Conservation (phyloP, 225 moss, liverwort and hornwort genomes). For the Pseudoscleropodium purum region DNA sequence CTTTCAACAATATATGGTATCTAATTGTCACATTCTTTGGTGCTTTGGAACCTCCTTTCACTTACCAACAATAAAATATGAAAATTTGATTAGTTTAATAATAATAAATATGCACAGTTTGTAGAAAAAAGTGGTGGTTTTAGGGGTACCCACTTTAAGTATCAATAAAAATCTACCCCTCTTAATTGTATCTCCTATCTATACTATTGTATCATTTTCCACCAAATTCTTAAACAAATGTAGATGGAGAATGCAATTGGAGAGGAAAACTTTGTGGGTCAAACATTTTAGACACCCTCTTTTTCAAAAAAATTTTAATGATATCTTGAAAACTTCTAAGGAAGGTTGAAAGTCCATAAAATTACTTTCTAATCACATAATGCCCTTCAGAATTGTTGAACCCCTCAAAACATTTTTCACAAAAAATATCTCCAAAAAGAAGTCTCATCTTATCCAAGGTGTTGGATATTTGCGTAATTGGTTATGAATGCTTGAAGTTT, state of each 20-base stretch:
- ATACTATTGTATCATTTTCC: neutral
- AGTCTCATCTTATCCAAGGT: neutral
- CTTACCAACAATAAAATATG: neutral
- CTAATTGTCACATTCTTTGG: no score
- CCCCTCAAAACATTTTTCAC: neutral
- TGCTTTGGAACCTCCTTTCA: no score
- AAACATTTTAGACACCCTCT: neutral
- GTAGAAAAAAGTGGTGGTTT: neutral
- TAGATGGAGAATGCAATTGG: neutral
- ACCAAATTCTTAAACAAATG: neutral
- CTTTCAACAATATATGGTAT: neutral
- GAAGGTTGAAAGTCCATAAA: neutral
- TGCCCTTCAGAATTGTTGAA: neutral
- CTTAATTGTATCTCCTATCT: neutral
- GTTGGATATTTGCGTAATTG: neutral
- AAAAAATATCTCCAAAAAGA: neutral
- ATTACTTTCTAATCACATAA: neutral
- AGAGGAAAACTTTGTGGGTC: neutral
- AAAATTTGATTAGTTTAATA: neutral
- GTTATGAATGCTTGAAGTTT: neutral
- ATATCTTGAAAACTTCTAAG: neutral
- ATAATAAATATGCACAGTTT: no score
- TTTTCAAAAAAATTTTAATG: neutral
- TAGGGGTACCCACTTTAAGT: rapidly evolving
- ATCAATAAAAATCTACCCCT: rapidly evolving